Percentiles rank a stretch among this genome's conserved stretches.
Evolutionary conservation across 352 stramenopile genomes (phyloP).

Genomic region (Phytopythium ostracodes): DNA sequence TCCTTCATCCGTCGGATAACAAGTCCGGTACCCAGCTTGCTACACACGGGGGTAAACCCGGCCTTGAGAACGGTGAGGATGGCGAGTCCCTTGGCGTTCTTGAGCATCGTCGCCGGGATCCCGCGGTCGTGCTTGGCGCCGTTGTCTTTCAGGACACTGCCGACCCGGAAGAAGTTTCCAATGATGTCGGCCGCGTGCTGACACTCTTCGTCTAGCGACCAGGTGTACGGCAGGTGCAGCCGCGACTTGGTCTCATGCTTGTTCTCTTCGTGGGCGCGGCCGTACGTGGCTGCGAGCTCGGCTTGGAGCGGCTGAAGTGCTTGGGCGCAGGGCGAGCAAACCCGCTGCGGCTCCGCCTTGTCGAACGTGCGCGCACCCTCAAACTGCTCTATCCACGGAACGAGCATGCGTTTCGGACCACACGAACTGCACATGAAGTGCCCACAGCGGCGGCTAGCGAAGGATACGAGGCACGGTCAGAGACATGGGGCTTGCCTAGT

Average conservation of each 20-base stretch:
- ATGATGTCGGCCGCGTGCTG: conserved; percentile 62
- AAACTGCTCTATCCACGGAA: conserved; percentile 47
- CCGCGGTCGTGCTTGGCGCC: conserved; percentile 35
- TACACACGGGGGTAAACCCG: conserved; percentile 50
- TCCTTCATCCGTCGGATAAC: conserved; percentile 72
- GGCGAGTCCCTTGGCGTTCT: conserved; percentile 48
- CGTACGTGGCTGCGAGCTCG: conserved; percentile 39
- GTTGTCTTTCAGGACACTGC: conserved; percentile 31
- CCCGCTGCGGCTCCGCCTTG: conserved; percentile 47
- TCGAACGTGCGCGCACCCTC: conserved; percentile 44
- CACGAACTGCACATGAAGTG: conserved; percentile 50
- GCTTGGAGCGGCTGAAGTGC: conserved; percentile 45
- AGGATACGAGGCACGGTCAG: background rate
- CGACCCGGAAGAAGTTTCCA: conserved; percentile 58
- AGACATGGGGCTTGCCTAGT: no score
- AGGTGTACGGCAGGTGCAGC: conserved; percentile 51
- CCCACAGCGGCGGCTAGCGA: conserved; percentile 37
- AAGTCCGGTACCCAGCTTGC: conserved; percentile 65
- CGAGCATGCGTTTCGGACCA: conserved; percentile 50
- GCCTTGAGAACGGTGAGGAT: conserved; percentile 57
- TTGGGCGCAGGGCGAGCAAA: conserved; percentile 46
- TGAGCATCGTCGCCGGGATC: conserved; percentile 44
- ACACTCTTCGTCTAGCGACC: conserved; percentile 52
- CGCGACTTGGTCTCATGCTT: conserved; percentile 34
- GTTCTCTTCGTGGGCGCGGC: conserved; percentile 41